Conservation (phyloP, 495 filamentous ascomycete genomes). For the Podospora anserina region DNA sequence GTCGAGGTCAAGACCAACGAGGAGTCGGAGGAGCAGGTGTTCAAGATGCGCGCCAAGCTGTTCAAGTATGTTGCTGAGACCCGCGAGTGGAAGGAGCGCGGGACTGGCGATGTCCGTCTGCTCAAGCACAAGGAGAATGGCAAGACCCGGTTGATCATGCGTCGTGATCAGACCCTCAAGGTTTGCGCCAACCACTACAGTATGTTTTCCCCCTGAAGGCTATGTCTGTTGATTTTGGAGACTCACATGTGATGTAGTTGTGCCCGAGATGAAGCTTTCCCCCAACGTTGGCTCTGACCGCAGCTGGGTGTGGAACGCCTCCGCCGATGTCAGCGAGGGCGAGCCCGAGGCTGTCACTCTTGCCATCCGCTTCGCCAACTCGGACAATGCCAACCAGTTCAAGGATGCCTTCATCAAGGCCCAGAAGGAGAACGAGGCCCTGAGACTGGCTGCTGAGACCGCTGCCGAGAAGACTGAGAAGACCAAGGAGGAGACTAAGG, state of each 20-base stretch:
- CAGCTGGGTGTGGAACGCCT: slow-evolving; percentile 99
- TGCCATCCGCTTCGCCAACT: slow-evolving; percentile 96
- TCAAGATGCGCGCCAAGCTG: slow-evolving; percentile 99
- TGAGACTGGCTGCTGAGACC: slow-evolving; percentile 49
- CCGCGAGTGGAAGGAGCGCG: slow-evolving; percentile 98
- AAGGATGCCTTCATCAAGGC: slow-evolving; percentile 98
- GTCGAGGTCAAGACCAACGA: slow-evolving; percentile 97
- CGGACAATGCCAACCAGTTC: slow-evolving; percentile 96
- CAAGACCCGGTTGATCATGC: slow-evolving; percentile 98
- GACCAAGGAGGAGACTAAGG: slow-evolving; percentile 22
- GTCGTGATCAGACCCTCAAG: slow-evolving; percentile 98
- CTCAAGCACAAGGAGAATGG: slow-evolving; percentile 98
- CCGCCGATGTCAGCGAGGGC: slow-evolving; percentile 96
- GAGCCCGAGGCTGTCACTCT: slow-evolving; percentile 95
- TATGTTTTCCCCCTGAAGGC: slow-evolving; percentile 47
- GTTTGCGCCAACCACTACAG: slow-evolving; percentile 99
- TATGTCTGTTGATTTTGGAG: neutral
- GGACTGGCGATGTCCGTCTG: slow-evolving; percentile 91
- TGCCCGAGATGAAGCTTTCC: slow-evolving; percentile 97
- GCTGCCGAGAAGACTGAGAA: slow-evolving; percentile 28
- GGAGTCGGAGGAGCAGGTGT: slow-evolving; percentile 88
- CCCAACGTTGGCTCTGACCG: slow-evolving; percentile 97
- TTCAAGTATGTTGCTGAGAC: slow-evolving; percentile 92
- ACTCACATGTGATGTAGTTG: slow-evolving; percentile 57
- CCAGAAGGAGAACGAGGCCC: slow-evolving; percentile 89